phyloP scores from a whole-genome alignment of 2,329 filamentous ascomycete species.

The Fusarium kyushuense region DNA sequence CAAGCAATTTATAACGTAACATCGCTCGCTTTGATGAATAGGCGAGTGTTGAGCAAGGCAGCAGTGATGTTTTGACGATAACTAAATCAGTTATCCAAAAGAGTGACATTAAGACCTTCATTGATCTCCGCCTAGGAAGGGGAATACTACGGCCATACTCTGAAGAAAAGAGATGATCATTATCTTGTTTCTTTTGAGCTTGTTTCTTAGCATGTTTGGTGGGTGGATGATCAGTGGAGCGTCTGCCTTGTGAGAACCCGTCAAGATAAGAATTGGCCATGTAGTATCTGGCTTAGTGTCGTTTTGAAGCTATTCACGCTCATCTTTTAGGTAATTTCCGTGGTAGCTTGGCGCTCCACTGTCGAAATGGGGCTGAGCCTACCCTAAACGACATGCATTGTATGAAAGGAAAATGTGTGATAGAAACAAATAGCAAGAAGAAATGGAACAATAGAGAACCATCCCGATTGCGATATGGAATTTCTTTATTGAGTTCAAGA shows the following conservation, averaged over 20 bases:
- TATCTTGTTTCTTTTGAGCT: neutral
- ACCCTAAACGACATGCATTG: neutral
- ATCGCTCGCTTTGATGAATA: neutral
- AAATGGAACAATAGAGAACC: fast-evolving
- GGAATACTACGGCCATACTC: neutral
- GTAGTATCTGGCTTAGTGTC: constrained; percentile 1
- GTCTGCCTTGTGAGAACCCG: neutral
- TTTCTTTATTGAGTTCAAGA: neutral
- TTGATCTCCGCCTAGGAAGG: neutral
- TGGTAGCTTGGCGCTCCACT: neutral
- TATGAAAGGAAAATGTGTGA: neutral
- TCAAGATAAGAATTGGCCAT: neutral
- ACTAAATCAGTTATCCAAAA: neutral
- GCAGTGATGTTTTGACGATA: neutral
- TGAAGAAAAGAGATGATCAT: neutral
- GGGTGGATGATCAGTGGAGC: constrained; percentile 19
- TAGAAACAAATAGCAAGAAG: too few relatives aligned
- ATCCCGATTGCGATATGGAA: neutral
- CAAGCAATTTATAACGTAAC: neutral
- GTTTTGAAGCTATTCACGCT: neutral
- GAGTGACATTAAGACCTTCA: neutral
- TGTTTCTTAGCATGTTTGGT: neutral
- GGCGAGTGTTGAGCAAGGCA: neutral
- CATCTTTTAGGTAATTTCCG: constrained; percentile 23
- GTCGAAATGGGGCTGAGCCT: neutral